These are phyloP conservation scores for Panicum miliaceum DNA, from an alignment of 176 grass and related monocot genomes.

Conservation along the genomic window DNA sequence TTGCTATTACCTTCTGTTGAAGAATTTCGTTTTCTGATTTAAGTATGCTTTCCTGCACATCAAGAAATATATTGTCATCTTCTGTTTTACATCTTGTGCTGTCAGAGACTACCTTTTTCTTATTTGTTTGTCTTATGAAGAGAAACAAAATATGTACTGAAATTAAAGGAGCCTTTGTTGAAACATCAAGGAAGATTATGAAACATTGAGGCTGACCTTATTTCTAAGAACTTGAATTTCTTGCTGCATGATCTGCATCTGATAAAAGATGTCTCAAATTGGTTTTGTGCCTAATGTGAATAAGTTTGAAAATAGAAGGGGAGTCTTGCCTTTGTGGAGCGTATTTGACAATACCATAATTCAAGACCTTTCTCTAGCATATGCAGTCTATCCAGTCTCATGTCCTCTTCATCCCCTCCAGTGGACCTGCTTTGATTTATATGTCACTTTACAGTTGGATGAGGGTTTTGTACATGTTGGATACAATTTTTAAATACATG, in stretches of 20 bases:
- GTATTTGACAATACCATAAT: conserved; percentile 48
- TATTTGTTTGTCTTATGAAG: not conserved
- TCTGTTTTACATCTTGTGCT: not conserved
- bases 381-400: conserved; percentile 55
- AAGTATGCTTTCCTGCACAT: conserved; percentile 33
- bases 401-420: conserved; percentile 29
- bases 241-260: conserved; percentile 71
- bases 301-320: not conserved
- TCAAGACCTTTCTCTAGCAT: conserved; percentile 50
- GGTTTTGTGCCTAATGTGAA: not conserved
- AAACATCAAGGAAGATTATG: conserved; percentile 4
- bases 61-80: not conserved
- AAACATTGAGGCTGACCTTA: conserved; percentile 47
- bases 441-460: conserved; percentile 4
- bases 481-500: not conserved
- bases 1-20: conserved; percentile 18
- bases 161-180: not conserved
- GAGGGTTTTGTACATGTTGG: not conserved
- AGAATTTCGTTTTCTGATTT: conserved; percentile 16
- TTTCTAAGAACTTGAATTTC: conserved; percentile 63
- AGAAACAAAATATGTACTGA: not conserved
- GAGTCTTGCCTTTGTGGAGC: conserved; percentile 49
- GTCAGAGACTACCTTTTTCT: not conserved
- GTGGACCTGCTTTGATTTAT: conserved; percentile 42
- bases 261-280: conserved; percentile 17